phyloP scores from a whole-genome alignment of 352 stramenopile genomes.

The Phytophthora melonis region DNA sequence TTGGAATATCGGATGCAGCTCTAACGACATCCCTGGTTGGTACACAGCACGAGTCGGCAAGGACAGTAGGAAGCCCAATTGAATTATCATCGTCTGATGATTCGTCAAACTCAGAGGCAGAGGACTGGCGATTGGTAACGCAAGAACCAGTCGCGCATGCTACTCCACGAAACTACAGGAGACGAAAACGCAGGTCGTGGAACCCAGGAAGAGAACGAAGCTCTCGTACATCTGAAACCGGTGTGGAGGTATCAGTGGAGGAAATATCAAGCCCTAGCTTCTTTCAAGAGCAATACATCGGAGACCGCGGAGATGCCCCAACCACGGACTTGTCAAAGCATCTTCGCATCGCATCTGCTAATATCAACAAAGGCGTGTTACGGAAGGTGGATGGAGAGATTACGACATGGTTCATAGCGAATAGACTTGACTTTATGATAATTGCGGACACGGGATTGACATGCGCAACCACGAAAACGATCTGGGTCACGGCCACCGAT shows the following conservation, averaged over 20 bases:
- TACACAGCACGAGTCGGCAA: neutral
- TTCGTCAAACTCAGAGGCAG: neutral
- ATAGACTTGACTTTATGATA: neutral
- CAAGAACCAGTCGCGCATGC: neutral
- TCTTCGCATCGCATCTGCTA: neutral
- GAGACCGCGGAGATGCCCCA: neutral
- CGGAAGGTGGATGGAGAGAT: neutral
- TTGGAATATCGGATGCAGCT: neutral
- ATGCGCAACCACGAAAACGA: neutral
- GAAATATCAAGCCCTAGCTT: neutral
- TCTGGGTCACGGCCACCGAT: neutral
- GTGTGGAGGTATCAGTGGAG: neutral
- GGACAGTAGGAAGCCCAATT: neutral
- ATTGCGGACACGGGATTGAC: neutral
- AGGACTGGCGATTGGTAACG: neutral
- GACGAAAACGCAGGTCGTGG: neutral
- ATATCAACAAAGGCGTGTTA: neutral
- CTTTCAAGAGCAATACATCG: neutral
- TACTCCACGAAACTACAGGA: neutral
- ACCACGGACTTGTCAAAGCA: neutral
- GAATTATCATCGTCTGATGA: neutral
- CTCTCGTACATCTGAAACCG: neutral
- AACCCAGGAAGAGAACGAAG: neutral
- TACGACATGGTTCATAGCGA: neutral
- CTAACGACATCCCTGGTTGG: neutral